phyloP scores from a whole-genome alignment of 148 eudicot species.

The Amaranthus cruentus region DNA sequence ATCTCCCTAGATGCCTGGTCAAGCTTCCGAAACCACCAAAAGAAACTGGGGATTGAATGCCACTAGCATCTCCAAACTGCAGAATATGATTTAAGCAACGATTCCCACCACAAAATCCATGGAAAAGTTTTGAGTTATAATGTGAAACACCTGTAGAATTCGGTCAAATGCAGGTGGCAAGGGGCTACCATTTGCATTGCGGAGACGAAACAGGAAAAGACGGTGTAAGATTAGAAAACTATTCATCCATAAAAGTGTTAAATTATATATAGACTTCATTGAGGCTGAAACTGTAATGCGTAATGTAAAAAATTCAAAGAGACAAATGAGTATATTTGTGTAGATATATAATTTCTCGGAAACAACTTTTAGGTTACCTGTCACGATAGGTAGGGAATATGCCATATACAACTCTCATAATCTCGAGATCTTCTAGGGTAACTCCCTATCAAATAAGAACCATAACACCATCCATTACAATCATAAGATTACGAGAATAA shows the following conservation, averaged over 20 bases:
- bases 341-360: neutral
- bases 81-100: slow-evolving; percentile 28
- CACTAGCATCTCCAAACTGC: slow-evolving; percentile 99
- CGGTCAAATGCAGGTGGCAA: slow-evolving; percentile 90
- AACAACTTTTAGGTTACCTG: slow-evolving; percentile 43
- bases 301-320: neutral
- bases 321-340: neutral
- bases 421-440: slow-evolving; percentile 70
- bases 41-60: slow-evolving; percentile 97
- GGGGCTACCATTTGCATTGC: slow-evolving; percentile 53
- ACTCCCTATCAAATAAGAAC: slow-evolving; percentile 53
- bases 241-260: neutral
- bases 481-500: neutral
- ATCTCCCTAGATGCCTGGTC: slow-evolving; percentile 91
- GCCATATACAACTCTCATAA: slow-evolving; percentile 89
- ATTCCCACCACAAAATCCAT: slow-evolving; percentile 28
- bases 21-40: slow-evolving; percentile 99
- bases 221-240: slow-evolving; percentile 6
- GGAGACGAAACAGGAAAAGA: slow-evolving; percentile 1
- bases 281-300: neutral
- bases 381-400: slow-evolving; percentile 95
- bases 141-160: slow-evolving; percentile 69
- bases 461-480: slow-evolving; percentile 6
- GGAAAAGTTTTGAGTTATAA: slow-evolving; percentile 19
- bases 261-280: neutral